Conservation (phyloP, 345 rosid genomes). For the Hibiscus trionum region DNA sequence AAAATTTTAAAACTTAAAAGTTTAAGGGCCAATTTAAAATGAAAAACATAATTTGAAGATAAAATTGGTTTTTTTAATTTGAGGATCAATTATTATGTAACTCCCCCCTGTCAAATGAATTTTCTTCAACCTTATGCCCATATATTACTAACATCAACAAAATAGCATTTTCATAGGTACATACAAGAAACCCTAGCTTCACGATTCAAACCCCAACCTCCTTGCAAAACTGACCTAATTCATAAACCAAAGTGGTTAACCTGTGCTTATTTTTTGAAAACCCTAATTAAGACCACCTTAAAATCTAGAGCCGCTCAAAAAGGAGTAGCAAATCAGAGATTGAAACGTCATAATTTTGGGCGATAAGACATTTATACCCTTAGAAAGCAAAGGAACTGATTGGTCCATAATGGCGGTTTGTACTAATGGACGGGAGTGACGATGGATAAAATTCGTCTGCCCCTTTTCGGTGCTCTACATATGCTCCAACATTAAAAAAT, state of each 20-base stretch:
- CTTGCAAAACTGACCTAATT: neutral
- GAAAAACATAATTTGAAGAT: too few species aligned
- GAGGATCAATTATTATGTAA: too few species aligned
- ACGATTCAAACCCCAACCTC: neutral
- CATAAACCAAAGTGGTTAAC: neutral
- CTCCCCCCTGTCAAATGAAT: too few species aligned
- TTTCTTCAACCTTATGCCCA: too few species aligned
- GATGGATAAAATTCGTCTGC: too few species aligned
- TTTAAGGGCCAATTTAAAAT: too few species aligned
- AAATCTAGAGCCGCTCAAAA: neutral
- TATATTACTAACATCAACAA: too few species aligned
- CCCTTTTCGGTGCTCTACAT: too few species aligned
- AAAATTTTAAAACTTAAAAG: too few species aligned
- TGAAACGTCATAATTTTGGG: neutral
- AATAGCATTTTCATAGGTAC: too few species aligned
- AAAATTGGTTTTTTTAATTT: too few species aligned
- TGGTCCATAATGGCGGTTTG: constrained; percentile 10
- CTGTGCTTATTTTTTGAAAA: neutral
- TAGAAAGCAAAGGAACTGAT: neutral
- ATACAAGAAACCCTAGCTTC: neutral
- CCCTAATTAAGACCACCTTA: neutral
- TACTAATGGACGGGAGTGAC: neutral
- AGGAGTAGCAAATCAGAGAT: neutral
- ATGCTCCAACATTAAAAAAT: too few species aligned
- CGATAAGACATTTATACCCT: constrained; percentile 10